phyloP scores from a whole-genome alignment of 257 asterid genomes.

The Leonotis leonurus region DNA sequence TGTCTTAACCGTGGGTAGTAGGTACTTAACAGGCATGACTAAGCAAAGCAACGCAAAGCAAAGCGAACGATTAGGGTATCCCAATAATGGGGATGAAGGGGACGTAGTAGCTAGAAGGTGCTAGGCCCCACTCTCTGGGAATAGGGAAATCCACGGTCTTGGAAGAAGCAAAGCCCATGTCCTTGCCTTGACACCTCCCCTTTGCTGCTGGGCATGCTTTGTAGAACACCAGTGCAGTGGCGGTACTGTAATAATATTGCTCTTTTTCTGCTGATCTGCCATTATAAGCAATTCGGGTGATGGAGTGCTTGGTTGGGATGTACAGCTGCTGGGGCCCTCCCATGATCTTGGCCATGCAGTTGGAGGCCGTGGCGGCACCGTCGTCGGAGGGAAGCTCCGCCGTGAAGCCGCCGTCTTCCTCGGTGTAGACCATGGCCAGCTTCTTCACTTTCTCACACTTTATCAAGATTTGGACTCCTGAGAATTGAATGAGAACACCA shows the following conservation, averaged over 20 bases:
- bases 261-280: constrained; percentile 16
- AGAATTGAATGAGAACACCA: not conserved
- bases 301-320: constrained; percentile 21
- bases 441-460: constrained; percentile 61
- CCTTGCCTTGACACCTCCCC: constrained; percentile 34
- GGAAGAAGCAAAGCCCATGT: constrained; percentile 50
- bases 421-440: constrained; percentile 38
- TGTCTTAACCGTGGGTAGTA: not conserved
- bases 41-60: no score
- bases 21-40: no score
- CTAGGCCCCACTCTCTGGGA: constrained; percentile 84
- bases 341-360: constrained; percentile 67
- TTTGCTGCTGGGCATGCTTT: constrained; percentile 46
- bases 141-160: constrained; percentile 75
- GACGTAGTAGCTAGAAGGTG: constrained; percentile 70
- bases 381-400: constrained; percentile 32
- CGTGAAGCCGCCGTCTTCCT: constrained; percentile 50
- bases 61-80: constrained; percentile 41
- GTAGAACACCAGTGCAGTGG: constrained; percentile 58
- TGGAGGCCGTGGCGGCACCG: not conserved
- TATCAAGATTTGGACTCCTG: constrained; percentile 57
- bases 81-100: constrained; percentile 88
- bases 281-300: constrained; percentile 22
- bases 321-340: constrained; percentile 70
- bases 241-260: constrained; percentile 34